Evolutionary conservation across 768 basidiomycete genomes (phyloP).

Genomic region (Kwoniella bestiolae): DNA sequence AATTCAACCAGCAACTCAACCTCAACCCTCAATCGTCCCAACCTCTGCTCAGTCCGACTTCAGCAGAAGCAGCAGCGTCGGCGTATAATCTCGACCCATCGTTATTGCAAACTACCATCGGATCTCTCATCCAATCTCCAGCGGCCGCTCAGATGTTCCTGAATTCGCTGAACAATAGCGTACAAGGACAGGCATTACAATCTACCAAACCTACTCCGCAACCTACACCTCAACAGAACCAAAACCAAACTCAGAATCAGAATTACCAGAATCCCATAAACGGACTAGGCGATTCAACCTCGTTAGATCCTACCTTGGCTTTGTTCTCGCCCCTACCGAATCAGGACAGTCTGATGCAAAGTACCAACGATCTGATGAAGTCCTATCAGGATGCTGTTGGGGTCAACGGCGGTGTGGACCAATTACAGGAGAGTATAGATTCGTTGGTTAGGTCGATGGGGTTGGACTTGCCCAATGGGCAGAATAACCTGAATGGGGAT

Average conservation of each 20-base stretch:
- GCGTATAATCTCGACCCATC: slow-evolving; percentile 52
- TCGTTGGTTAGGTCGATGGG: slow-evolving; percentile 74
- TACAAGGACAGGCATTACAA: slow-evolving; percentile 44
- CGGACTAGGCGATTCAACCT: too few species aligned
- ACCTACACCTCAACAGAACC: not conserved
- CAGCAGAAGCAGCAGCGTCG: slow-evolving; percentile 36
- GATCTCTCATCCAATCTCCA: slow-evolving; percentile 52
- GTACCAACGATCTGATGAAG: slow-evolving; percentile 62
- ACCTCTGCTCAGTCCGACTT: slow-evolving; percentile 28
- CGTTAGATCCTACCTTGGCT: slow-evolving; percentile 43
- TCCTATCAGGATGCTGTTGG: slow-evolving; percentile 68
- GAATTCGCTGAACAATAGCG: slow-evolving; percentile 39
- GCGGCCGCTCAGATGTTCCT: slow-evolving; percentile 56
- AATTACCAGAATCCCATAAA: slow-evolving; percentile 2
- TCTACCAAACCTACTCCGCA: slow-evolving; percentile 19
- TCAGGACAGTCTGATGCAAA: slow-evolving; percentile 52
- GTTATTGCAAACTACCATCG: slow-evolving; percentile 52
- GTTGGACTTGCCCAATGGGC: slow-evolving; percentile 61
- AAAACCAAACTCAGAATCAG: not conserved
- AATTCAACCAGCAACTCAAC: not conserved
- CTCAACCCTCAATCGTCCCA: not conserved
- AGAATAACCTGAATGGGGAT: too few species aligned
- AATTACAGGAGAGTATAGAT: slow-evolving; percentile 70
- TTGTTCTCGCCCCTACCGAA: slow-evolving; percentile 47
- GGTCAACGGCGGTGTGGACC: slow-evolving; percentile 74